These are phyloP conservation scores for Candida silvatica DNA, from an alignment of 805 yeast species.

Conservation along the genomic window DNA sequence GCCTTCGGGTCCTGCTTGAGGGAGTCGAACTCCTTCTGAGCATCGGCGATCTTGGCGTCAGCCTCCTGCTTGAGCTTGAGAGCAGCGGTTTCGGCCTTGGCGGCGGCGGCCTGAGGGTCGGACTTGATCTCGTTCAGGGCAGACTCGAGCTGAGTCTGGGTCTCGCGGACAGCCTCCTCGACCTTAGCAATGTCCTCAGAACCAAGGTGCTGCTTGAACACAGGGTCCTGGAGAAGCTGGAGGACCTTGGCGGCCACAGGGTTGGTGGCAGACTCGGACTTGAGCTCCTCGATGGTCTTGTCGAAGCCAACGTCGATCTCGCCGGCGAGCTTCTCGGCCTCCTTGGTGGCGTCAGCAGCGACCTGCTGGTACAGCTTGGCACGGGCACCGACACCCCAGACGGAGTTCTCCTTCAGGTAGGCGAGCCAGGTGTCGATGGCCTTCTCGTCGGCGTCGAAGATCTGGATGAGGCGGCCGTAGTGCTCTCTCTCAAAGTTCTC, in stretches of 20 bases:
- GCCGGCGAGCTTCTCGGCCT: conserved; percentile 13
- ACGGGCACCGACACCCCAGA: conserved; percentile 77
- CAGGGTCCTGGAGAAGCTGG: conserved; percentile 62
- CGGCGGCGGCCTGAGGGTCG: too few species aligned
- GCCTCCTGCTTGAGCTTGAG: too few species aligned
- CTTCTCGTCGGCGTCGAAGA: conserved; percentile 82
- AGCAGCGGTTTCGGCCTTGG: too few species aligned
- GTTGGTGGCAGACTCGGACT: conserved; percentile 13
- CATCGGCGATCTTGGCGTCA: too few species aligned
- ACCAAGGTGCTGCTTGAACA: conserved; percentile 58
- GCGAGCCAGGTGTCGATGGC: conserved; percentile 77
- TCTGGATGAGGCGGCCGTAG: conserved; percentile 60
- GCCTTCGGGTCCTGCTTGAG: too few species aligned
- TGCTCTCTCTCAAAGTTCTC: conserved; percentile 91
- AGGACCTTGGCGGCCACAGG: conserved; percentile 60
- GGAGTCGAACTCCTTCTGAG: too few species aligned
- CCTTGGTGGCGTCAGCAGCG: conserved; percentile 24
- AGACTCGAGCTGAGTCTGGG: too few species aligned
- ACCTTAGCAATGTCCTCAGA: too few species aligned
- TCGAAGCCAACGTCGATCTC: conserved; percentile 19
- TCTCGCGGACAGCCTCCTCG: too few species aligned
- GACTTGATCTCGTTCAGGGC: too few species aligned
- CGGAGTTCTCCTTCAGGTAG: conserved; percentile 65
- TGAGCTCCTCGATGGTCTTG: conserved; percentile 15
- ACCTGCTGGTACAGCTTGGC: conserved; percentile 57